Evolutionary conservation across 1,284 basidiomycete genomes (phyloP).

Genomic region (Gymnopus androsaceus): DNA sequence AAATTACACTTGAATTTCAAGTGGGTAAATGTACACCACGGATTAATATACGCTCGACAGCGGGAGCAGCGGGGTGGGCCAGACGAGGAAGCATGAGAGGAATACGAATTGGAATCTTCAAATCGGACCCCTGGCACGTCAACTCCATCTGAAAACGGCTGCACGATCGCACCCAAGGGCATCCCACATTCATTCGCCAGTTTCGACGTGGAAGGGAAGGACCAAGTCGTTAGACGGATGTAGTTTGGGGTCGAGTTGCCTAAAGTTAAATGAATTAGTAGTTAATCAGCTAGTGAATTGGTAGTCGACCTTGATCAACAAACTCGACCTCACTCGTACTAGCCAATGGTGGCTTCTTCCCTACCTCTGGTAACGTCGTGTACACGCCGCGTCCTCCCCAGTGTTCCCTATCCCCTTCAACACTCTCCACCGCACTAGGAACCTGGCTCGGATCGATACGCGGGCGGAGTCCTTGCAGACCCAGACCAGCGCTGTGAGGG

Average conservation of each 20-base stretch:
- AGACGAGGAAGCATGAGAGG: conserved; percentile 55
- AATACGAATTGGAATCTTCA: no score
- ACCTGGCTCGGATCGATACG: conserved; percentile 91
- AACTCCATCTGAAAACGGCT: conserved; percentile 90
- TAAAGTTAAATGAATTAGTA: conserved; percentile 25
- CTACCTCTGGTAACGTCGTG: conserved; percentile 77
- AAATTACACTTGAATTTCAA: conserved; percentile 92
- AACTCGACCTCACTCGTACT: conserved; percentile 86
- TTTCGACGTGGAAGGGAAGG: conserved; percentile 78
- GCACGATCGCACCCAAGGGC: conserved; percentile 84
- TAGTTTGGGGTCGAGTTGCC: conserved; percentile 86
- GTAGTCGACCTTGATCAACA: conserved; percentile 84
- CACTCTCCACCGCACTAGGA: conserved; percentile 85
- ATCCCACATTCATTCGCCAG: conserved; percentile 83
- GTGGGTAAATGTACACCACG: conserved; percentile 90
- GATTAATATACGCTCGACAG: conserved; percentile 93
- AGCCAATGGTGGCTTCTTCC: conserved; percentile 77
- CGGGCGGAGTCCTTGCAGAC: conserved; percentile 51
- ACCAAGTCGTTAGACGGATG: conserved; percentile 87
- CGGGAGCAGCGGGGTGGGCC: conserved; percentile 87
- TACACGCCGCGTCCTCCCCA: conserved; percentile 84
- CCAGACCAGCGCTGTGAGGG: conserved; percentile 11
- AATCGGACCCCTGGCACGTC: conserved; percentile 84
- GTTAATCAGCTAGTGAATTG: background rate
- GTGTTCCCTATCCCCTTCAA: conserved; percentile 81